These are phyloP conservation scores for Trichoderma erinaceum DNA, from an alignment of 495 filamentous ascomycete genomes.

Conservation along the genomic window DNA sequence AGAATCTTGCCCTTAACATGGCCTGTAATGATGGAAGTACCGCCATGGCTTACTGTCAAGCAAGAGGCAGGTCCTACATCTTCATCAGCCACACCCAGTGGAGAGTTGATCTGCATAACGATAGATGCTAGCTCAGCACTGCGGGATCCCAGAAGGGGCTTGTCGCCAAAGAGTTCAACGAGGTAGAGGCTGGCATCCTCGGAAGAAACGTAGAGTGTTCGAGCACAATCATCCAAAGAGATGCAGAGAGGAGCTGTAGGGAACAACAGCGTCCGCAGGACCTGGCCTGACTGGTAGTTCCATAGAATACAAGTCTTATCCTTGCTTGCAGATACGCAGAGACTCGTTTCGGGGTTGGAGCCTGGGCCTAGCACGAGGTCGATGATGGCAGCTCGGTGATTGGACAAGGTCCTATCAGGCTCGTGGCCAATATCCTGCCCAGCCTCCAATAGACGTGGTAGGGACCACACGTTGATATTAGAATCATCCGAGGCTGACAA, in stretches of 20 bases:
- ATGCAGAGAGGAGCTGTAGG: slow-evolving; percentile 64
- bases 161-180: slow-evolving; percentile 64
- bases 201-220: slow-evolving; percentile 75
- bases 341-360: slow-evolving; percentile 55
- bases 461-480: slow-evolving; percentile 83
- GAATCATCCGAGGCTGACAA: slow-evolving; percentile 86
- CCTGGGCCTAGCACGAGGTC: slow-evolving; percentile 62
- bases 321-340: slow-evolving; percentile 69
- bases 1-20: slow-evolving; percentile 73
- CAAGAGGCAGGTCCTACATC: slow-evolving; percentile 58
- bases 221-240: slow-evolving; percentile 73
- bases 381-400: slow-evolving; percentile 74
- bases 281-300: slow-evolving; percentile 74
- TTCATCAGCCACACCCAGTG: slow-evolving; percentile 56
- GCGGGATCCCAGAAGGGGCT: slow-evolving; percentile 51
- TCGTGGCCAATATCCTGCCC: slow-evolving; percentile 44
- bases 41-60: slow-evolving; percentile 69
- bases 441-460: slow-evolving; percentile 61
- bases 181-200: slow-evolving; percentile 78
- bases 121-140: slow-evolving; percentile 45
- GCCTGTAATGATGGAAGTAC: slow-evolving; percentile 73
- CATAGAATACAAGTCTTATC: slow-evolving; percentile 81
- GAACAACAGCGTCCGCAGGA: slow-evolving; percentile 74
- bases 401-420: slow-evolving; percentile 63
- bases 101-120: slow-evolving; percentile 50